Evolutionary conservation across 371 early-diverging fungal species (phyloP).

Genomic region (Phascolomyces articulosus): DNA sequence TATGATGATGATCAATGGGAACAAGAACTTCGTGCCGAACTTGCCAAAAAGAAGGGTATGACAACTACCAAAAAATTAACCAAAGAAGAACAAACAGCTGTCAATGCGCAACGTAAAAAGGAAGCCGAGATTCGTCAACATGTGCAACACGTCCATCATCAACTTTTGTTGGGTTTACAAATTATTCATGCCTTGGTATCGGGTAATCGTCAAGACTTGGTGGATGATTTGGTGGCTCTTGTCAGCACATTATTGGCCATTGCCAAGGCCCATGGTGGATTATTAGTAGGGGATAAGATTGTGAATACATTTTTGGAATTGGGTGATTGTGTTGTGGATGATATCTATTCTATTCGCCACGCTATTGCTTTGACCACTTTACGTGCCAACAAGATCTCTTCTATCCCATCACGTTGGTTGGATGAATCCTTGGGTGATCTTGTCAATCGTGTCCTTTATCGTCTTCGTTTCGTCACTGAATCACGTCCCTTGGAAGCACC

Average conservation of each 20-base stretch:
- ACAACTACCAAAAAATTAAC: conserved; percentile 58
- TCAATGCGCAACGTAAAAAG: conserved; percentile 74
- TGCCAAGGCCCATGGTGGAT: conserved; percentile 54
- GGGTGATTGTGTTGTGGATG: conserved; percentile 53
- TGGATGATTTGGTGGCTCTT: conserved; percentile 49
- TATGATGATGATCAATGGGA: conserved; percentile 85
- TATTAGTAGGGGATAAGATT: conserved; percentile 60
- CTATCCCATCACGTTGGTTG: conserved; percentile 73
- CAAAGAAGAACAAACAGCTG: conserved; percentile 83
- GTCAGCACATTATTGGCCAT: conserved; percentile 52
- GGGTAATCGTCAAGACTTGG: conserved; percentile 59
- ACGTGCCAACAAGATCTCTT: conserved; percentile 64
- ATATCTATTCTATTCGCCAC: conserved; percentile 49
- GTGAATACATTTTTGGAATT: conserved; percentile 62
- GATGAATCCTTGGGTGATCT: conserved; percentile 69
- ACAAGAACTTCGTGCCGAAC: conserved; percentile 77
- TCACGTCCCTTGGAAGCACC: conserved; percentile 68
- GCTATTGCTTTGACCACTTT: conserved; percentile 71
- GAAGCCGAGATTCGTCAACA: conserved; percentile 74
- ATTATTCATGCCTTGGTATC: conserved; percentile 64
- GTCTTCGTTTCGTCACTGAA: conserved; percentile 74
- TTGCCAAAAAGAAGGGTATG: conserved; percentile 71
- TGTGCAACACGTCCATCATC: conserved; percentile 58
- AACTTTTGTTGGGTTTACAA: conserved; percentile 65
- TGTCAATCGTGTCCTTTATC: conserved; percentile 72